A percentile compares a stretch with the other conserved stretches of the same genome.
Conservation (phyloP, 495 filamentous ascomycete species). For the Lophium mytilinum region DNA sequence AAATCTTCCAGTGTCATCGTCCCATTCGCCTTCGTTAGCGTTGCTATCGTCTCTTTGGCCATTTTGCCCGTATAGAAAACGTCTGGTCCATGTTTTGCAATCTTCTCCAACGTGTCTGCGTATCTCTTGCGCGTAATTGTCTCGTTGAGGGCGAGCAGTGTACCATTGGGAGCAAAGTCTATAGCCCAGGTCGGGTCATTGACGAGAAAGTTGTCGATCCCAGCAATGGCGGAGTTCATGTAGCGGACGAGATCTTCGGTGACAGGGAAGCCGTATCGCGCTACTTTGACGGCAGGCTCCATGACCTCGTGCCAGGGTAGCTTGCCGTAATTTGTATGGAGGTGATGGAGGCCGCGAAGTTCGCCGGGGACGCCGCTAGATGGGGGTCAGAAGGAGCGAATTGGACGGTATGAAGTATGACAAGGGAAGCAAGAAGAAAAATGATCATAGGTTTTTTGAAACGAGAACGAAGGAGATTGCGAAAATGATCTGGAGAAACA, state of each 20-base stretch:
- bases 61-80: conserved; percentile 69
- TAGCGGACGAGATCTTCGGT: conserved; percentile 62
- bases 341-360: conserved; percentile 63
- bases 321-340: conserved; percentile 65
- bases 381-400: too few relatives aligned
- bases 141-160: conserved; percentile 59
- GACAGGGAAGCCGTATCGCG: conserved; percentile 65
- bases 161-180: conserved; percentile 82
- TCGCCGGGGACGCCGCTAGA: conserved; percentile 73
- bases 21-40: conserved; percentile 57
- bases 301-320: conserved; percentile 65
- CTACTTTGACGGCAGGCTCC: conserved; percentile 62
- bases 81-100: conserved; percentile 60
- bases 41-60: conserved; percentile 64
- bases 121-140: conserved; percentile 70
- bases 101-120: conserved; percentile 66
- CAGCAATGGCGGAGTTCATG: conserved; percentile 43
- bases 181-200: conserved; percentile 69
- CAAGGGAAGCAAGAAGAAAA: too few relatives aligned
- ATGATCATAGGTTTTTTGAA: neutral
- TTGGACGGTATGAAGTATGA: too few relatives aligned
- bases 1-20: conserved; percentile 79
- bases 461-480: neutral
- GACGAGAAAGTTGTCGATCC: conserved; percentile 52
- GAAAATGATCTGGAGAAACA: neutral